Evolutionary conservation across 2,329 filamentous ascomycete genomes (phyloP).

Genomic region (Nemania sp.): DNA sequence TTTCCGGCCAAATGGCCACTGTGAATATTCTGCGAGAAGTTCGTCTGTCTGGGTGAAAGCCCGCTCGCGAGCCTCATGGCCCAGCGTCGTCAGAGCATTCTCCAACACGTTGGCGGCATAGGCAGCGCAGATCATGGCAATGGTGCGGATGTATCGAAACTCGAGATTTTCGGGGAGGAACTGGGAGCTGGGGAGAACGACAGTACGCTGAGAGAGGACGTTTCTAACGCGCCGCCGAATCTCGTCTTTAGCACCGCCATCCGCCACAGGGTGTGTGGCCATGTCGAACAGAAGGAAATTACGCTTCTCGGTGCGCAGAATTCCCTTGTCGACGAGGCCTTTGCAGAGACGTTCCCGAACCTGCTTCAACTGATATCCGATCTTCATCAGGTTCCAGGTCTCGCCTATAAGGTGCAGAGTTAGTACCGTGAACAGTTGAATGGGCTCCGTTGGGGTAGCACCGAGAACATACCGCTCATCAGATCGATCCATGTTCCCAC

Average conservation of each 20-base stretch:
- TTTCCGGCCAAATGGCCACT: slow-evolving; percentile 93
- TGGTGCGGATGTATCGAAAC: slow-evolving; percentile 87
- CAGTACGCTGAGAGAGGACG: slow-evolving; percentile 89
- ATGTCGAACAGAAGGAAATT: slow-evolving; percentile 99
- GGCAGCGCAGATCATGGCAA: slow-evolving; percentile 95
- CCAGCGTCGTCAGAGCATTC: slow-evolving; percentile 91
- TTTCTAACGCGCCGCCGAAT: slow-evolving; percentile 90
- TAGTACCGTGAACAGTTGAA: slow-evolving; percentile 10
- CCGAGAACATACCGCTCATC: slow-evolving; percentile 82
- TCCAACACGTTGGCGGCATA: slow-evolving; percentile 98
- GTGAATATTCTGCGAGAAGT: slow-evolving; percentile 91
- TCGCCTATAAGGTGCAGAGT: slow-evolving; percentile 68
- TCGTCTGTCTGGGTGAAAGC: slow-evolving; percentile 98
- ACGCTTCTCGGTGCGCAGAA: slow-evolving; percentile 96
- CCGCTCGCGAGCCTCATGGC: slow-evolving; percentile 90
- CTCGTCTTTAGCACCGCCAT: slow-evolving; percentile 96
- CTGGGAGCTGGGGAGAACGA: slow-evolving; percentile 82
- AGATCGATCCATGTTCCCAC: slow-evolving; percentile 98
- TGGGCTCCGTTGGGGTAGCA: not conserved
- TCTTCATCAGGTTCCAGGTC: slow-evolving; percentile 99
- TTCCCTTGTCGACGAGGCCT: slow-evolving; percentile 97
- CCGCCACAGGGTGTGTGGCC: slow-evolving; percentile 96
- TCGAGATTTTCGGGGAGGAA: slow-evolving; percentile 94
- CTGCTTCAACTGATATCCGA: slow-evolving; percentile 99
- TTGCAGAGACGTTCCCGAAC: slow-evolving; percentile 97